phyloP scores from a whole-genome alignment of 495 filamentous ascomycete genomes.

The Parachaetomium inaequale region DNA sequence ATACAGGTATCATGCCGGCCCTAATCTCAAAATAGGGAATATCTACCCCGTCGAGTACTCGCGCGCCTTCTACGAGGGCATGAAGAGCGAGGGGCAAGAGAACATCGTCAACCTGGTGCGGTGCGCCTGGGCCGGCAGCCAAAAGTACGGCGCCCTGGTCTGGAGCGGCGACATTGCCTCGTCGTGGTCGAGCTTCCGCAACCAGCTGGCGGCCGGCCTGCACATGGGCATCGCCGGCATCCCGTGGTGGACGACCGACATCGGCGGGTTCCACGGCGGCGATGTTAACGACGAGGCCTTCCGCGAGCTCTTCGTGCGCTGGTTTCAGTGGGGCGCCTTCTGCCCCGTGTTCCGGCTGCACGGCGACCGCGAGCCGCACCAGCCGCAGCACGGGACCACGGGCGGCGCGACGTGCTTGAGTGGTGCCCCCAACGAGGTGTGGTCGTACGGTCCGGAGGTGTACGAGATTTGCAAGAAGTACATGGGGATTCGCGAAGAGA shows the following conservation, averaged over 20 bases:
- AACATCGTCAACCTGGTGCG: slow-evolving; percentile 54
- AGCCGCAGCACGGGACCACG: slow-evolving; percentile 34
- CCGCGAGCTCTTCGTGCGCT: slow-evolving; percentile 55
- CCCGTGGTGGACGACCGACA: slow-evolving; percentile 59
- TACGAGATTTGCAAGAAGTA: slow-evolving; percentile 56
- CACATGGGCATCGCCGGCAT: slow-evolving; percentile 58
- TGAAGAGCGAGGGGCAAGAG: slow-evolving; percentile 34
- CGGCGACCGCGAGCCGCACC: slow-evolving; percentile 55
- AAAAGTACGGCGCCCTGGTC: slow-evolving; percentile 57
- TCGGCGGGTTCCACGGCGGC: slow-evolving; percentile 60
- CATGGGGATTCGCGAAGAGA: slow-evolving; percentile 48
- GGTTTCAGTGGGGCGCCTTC: slow-evolving; percentile 62
- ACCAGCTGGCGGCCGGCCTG: slow-evolving; percentile 55
- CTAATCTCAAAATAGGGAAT: slow-evolving; percentile 53
- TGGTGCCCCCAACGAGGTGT: slow-evolving; percentile 56
- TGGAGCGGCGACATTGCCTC: slow-evolving; percentile 59
- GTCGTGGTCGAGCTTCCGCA: slow-evolving; percentile 52
- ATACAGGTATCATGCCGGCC: slow-evolving; percentile 53
- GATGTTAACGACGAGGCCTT: slow-evolving; percentile 51
- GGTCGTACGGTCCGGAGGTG: slow-evolving; percentile 55
- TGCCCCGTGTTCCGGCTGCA: slow-evolving; percentile 59
- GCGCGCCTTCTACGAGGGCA: slow-evolving; percentile 55
- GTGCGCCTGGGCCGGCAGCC: slow-evolving; percentile 58
- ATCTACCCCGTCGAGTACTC: slow-evolving; percentile 55
- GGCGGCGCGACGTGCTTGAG: slow-evolving; percentile 34